These are phyloP conservation scores for Penicillium robsamsonii DNA, from an alignment of 495 filamentous ascomycete genomes.

Conservation along the genomic window DNA sequence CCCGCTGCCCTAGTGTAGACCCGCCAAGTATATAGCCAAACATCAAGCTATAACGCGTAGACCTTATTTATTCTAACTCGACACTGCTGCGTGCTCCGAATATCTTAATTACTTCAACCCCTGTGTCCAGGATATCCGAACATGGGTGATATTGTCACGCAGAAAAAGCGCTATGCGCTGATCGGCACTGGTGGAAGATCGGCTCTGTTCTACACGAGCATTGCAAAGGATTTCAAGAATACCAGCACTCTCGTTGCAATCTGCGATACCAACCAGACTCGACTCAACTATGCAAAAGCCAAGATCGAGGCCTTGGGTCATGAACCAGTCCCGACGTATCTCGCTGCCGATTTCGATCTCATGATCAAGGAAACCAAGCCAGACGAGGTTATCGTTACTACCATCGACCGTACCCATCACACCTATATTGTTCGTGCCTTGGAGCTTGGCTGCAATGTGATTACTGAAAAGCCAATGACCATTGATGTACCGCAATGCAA, in stretches of 20 bases:
- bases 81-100: neutral
- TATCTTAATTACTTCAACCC: neutral
- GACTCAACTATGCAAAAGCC: conserved; percentile 30
- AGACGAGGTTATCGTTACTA: conserved; percentile 57
- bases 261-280: conserved; percentile 35
- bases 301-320: conserved; percentile 23
- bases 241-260: conserved; percentile 51
- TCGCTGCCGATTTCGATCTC: conserved; percentile 49
- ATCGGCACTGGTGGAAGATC: conserved; percentile 36
- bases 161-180: conserved; percentile 26
- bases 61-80: neutral
- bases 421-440: conserved; percentile 54
- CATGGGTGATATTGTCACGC: neutral
- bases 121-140: neutral
- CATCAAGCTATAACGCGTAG: neutral
- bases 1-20: neutral
- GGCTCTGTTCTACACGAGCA: conserved; percentile 55
- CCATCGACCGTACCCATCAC: conserved; percentile 58
- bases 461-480: conserved; percentile 62
- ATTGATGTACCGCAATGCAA: conserved; percentile 53
- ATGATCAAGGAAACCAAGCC: conserved; percentile 54
- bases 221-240: conserved; percentile 44
- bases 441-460: conserved; percentile 54
- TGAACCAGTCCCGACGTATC: conserved; percentile 45
- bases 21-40: neutral